Conservation (phyloP, 2,329 filamentous ascomycete genomes). For the Hypoxylon sp. region DNA sequence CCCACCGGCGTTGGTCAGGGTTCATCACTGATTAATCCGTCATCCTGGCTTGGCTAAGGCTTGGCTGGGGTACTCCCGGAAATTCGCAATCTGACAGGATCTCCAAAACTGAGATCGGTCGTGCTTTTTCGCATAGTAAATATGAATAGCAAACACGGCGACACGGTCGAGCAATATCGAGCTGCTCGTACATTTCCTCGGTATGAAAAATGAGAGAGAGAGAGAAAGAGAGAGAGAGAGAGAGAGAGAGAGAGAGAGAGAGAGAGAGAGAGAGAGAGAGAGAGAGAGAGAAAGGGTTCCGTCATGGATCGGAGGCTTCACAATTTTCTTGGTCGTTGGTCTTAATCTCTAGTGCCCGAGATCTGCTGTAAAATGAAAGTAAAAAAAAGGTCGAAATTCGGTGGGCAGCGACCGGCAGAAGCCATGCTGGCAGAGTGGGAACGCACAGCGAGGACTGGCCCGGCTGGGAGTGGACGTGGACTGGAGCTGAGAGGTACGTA, state of each 20-base stretch:
- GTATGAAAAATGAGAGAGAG: too few relatives aligned
- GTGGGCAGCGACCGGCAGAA: neutral
- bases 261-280: too few relatives aligned
- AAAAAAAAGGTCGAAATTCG: slow-evolving; percentile 19
- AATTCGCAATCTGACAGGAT: slow-evolving; percentile 36
- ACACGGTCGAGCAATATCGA: neutral
- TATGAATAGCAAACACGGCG: neutral
- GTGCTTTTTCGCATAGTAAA: slow-evolving; percentile 14
- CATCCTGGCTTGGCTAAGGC: slow-evolving; percentile 32
- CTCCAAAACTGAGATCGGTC: slow-evolving; percentile 36
- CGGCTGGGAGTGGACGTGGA: too few relatives aligned
- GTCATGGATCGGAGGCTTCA: too few relatives aligned
- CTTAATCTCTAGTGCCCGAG: neutral
- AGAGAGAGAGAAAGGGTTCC: too few relatives aligned
- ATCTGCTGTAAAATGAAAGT: slow-evolving; percentile 7
- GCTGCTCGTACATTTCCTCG: too few relatives aligned
- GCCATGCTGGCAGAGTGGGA: too few relatives aligned
- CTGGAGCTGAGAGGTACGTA: slow-evolving; percentile 24
- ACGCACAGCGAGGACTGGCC: too few relatives aligned
- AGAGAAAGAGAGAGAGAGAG: too few relatives aligned
- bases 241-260: too few relatives aligned
- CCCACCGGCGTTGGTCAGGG: slow-evolving; percentile 36
- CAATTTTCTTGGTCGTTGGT: too few relatives aligned
- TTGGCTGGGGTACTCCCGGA: slow-evolving; percentile 37
- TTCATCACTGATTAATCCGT: slow-evolving; percentile 33